These are phyloP conservation scores for Drechslerella stenobrocha DNA, from an alignment of 2,329 filamentous ascomycete genomes.

Conservation along the genomic window DNA sequence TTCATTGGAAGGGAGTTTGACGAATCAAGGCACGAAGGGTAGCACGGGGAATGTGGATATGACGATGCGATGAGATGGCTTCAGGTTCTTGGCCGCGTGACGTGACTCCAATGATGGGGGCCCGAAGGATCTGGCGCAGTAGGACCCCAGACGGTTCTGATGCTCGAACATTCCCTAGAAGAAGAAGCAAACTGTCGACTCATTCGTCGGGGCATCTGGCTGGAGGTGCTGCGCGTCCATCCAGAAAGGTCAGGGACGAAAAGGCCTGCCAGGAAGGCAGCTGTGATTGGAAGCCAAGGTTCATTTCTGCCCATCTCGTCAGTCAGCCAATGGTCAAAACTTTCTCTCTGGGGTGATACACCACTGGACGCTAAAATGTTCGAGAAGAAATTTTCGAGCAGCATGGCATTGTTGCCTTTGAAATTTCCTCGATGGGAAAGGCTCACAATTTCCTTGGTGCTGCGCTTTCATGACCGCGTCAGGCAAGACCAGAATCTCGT, in stretches of 20 bases:
- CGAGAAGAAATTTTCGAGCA: slow-evolving; percentile 28
- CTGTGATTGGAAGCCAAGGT: slow-evolving; percentile 47
- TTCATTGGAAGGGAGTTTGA: slow-evolving; percentile 32
- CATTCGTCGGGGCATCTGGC: slow-evolving; percentile 12
- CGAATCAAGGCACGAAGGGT: slow-evolving; percentile 5
- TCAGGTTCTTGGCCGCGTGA: slow-evolving; percentile 25
- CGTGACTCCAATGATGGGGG: slow-evolving; percentile 30
- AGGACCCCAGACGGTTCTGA: slow-evolving; percentile 34
- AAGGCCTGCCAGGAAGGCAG: slow-evolving; percentile 23
- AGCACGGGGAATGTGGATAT: slow-evolving; percentile 31
- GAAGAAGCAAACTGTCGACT: slow-evolving; percentile 43
- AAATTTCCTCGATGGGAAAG: slow-evolving; percentile 8
- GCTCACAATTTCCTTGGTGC: slow-evolving; percentile 25
- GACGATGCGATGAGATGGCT: slow-evolving; percentile 8
- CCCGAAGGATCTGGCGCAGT: slow-evolving; percentile 11
- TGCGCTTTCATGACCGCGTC: slow-evolving; percentile 11
- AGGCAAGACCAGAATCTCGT: slow-evolving; percentile 12
- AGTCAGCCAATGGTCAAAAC: slow-evolving; percentile 27
- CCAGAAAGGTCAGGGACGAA: neutral
- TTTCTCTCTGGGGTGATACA: slow-evolving; percentile 31
- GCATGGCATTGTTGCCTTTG: slow-evolving; percentile 5
- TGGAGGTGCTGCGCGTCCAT: neutral
- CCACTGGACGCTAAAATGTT: slow-evolving; percentile 40
- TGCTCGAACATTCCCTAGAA: slow-evolving; percentile 38
- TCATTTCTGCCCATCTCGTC: slow-evolving; percentile 37